These are phyloP conservation scores for Pleurotus tuoliensis DNA, from an alignment of 768 basidiomycete genomes.

Conservation along the genomic window DNA sequence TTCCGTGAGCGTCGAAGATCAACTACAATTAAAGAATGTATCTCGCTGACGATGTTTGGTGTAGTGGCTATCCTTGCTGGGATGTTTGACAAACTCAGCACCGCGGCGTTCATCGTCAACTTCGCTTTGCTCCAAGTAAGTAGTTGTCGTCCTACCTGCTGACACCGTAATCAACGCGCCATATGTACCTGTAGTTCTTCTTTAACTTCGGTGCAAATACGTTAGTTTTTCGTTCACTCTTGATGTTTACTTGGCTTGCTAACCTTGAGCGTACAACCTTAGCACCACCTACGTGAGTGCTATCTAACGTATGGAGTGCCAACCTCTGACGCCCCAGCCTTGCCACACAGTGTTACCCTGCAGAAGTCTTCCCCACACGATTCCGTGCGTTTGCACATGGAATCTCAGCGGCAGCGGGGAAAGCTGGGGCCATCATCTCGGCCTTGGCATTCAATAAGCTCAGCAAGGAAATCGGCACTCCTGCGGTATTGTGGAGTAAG, in stretches of 20 bases:
- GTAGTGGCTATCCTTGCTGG: slow-evolving; percentile 70
- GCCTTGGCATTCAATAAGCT: slow-evolving; percentile 71
- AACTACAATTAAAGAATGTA: too few species aligned
- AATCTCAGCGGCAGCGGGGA: slow-evolving; percentile 68
- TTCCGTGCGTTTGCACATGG: slow-evolving; percentile 75
- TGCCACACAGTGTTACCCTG: slow-evolving; percentile 55
- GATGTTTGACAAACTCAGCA: slow-evolving; percentile 53
- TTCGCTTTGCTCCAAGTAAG: slow-evolving; percentile 64
- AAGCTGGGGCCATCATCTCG: slow-evolving; percentile 73
- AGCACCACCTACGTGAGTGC: slow-evolving; percentile 50
- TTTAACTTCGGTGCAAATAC: slow-evolving; percentile 81
- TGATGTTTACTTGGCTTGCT: not conserved
- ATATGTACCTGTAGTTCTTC: slow-evolving; percentile 47
- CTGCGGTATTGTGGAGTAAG: slow-evolving; percentile 69
- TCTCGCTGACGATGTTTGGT: not conserved
- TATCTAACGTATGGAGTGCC: slow-evolving; percentile 15
- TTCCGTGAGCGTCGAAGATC: slow-evolving; percentile 42
- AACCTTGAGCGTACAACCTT: not conserved
- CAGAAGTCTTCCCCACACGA: slow-evolving; percentile 77
- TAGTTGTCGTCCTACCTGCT: too few species aligned
- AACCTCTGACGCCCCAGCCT: not conserved
- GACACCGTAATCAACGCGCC: not conserved
- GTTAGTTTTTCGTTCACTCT: slow-evolving; percentile 27
- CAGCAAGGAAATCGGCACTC: slow-evolving; percentile 57
- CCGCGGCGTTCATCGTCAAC: slow-evolving; percentile 61